Evolutionary conservation across 192 early-diverging fungal genomes (phyloP), one percentile per base, ranked within the genome.

Genomic region (Gryganskiella cystojenkinii): DNA sequence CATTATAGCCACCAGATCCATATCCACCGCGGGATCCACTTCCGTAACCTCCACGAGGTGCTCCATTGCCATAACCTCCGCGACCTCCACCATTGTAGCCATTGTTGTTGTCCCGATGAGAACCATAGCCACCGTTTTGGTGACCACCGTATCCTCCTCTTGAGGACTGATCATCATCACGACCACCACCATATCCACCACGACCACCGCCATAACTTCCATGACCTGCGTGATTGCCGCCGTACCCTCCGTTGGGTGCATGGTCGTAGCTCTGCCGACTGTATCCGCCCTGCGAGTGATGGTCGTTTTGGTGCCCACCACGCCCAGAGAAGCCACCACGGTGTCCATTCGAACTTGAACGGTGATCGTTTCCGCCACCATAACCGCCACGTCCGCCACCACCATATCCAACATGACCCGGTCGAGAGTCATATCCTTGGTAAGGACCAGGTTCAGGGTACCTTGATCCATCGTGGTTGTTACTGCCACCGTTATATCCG

Each of bases 331-430:
- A 50, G 11, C 73, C 79, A n/a, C 71, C 57, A 22, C 75, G 61
- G 5, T 35, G 22, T 1, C 68, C 64, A 33, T 65, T 64, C 13
- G 66, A 54, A 44, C 51, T 56, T 40, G 68, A 67, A 55, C 73
- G 64, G 42, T 71, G 66, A 27, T 59, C 64, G 46, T 65, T 49
- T 24, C 80, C 74, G 13, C 64, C 70, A 35, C 71, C 55, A 65
- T 70, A 52, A 30, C 78, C 78, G 25, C 81, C 62, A 34, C 74
- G 71, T 30, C 62, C 44, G n/a, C n/a, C n/a, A 19, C 60, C 51
- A 20, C 75, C 70, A 31, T 75, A 71, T 47, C 61, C 46, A 14
- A 74, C 69, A 58, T 79, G 56, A 27, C 80, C 64, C 27, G 76
- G 67, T 8, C 71, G 57, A 24, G 80, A 80, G 24, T 72, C 69